A percentile compares a stretch with the other conserved stretches of the same genome.
These are phyloP conservation scores for Picea sitchensis DNA, from an alignment of 75 land plant species.

Conservation along the genomic window DNA sequence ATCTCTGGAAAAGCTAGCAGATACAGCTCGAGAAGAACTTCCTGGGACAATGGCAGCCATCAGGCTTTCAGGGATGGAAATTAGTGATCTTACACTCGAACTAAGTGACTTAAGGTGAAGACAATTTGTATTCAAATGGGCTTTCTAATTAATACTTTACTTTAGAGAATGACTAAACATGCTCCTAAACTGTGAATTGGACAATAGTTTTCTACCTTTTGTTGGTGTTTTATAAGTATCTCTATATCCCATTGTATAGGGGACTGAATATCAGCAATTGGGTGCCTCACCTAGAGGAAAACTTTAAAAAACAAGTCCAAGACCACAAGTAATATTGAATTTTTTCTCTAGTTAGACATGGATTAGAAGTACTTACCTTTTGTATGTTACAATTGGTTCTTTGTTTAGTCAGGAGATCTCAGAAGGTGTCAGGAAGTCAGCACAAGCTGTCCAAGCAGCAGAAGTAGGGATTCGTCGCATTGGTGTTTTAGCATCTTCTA, in stretches of 20 bases:
- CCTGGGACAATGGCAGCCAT: slow-evolving; percentile 93
- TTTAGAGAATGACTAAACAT: not conserved
- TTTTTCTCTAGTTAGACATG: not conserved
- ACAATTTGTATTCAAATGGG: not conserved
- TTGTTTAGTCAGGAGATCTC: slow-evolving; percentile 72
- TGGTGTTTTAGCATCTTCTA: slow-evolving; percentile 60
- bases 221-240: not conserved
- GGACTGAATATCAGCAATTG: not conserved
- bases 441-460: slow-evolving; percentile 89
- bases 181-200: not conserved
- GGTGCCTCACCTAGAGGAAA: not conserved
- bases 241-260: not conserved
- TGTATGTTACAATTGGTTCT: slow-evolving; percentile 1
- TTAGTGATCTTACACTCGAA: slow-evolving; percentile 91
- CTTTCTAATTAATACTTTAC: not conserved
- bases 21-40: slow-evolving; percentile 79
- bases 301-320: not conserved
- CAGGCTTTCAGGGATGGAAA: slow-evolving; percentile 89
- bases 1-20: slow-evolving; percentile 77
- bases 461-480: slow-evolving; percentile 77
- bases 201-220: not conserved
- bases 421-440: slow-evolving; percentile 71
- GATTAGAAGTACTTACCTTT: slow-evolving; percentile 1
- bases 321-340: not conserved
- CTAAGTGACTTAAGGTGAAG: slow-evolving; percentile 79